Conservation (phyloP, 768 basidiomycete species). For the Tylopilus balloui region DNA sequence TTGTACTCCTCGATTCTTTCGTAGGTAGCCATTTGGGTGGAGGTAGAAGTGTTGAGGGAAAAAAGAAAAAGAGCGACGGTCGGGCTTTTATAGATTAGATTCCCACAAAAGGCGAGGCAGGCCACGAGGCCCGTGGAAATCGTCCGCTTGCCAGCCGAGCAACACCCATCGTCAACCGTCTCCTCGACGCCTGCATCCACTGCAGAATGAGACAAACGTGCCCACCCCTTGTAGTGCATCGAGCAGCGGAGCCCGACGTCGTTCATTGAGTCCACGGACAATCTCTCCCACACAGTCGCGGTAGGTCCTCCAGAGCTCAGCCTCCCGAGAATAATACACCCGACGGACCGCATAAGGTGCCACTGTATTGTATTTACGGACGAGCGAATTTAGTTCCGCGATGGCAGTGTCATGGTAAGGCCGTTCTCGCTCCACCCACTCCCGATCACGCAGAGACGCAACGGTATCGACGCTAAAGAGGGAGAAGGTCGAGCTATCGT, state of each 20-base stretch:
- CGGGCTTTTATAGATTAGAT: conserved; percentile 51
- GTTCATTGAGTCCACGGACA: conserved; percentile 35
- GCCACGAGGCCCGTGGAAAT: conserved; percentile 46
- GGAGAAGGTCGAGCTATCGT: conserved; percentile 41
- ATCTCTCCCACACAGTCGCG: conserved; percentile 51
- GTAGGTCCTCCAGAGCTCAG: conserved; percentile 56
- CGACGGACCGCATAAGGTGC: conserved; percentile 78
- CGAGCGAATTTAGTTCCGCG: conserved; percentile 66
- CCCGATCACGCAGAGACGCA: conserved; percentile 46
- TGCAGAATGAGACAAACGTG: conserved; percentile 23
- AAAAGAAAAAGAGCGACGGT: conserved; percentile 17
- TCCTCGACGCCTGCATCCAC: conserved; percentile 21
- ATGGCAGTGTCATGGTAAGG: conserved; percentile 67
- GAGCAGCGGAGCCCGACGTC: conserved; percentile 7
- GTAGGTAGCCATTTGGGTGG: conserved; percentile 37
- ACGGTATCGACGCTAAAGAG: conserved; percentile 33
- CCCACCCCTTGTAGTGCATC: conserved; percentile 1
- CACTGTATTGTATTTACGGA: conserved; percentile 74
- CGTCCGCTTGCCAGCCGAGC: conserved; percentile 17
- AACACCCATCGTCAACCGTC: conserved; percentile 3
- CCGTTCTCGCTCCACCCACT: conserved; percentile 67
- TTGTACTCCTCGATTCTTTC: conserved; percentile 32
- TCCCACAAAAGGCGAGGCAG: conserved; percentile 41
- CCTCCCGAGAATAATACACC: conserved; percentile 49
- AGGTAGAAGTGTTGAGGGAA: conserved; percentile 23